Evolutionary conservation across 2,329 filamentous ascomycete genomes (phyloP), one percentile per base, ranked within the genome.

Genomic region (Penicillium vulpinum): DNA sequence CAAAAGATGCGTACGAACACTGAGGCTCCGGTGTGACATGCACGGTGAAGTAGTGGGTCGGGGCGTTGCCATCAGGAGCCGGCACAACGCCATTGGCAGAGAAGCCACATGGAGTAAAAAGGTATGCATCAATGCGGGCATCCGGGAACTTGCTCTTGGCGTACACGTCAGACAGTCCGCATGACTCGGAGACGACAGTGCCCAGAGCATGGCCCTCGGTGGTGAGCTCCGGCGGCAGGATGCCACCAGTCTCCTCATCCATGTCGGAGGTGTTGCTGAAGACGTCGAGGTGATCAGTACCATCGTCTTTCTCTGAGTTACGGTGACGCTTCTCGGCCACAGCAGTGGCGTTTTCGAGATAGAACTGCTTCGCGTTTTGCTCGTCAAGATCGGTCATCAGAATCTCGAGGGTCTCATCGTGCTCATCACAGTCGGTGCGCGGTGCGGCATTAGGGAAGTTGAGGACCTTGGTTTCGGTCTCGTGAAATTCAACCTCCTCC

Each of bases 1-100:
- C 94, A 72, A 99, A 99, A 2, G 92, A 97, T 35, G 94, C 94
- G 74, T 96, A 99, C 5, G 92, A 97, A 81, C 93, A 99, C 69
- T 96, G 87, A 15, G 93, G 91, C 81, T 99, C 94, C 0, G 94
- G 94, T 0, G 94, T 99, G 64, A 99, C 94, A 72, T 99, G 94
- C 24, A 99, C 94, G 1, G 93, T 99, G 78, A 97, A 99, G 79
- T 99, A 99, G 77, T 97, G 92, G 39, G 85, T 88, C 4, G 83
- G 79, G 51, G 80, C 81, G 36, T 73, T 74, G 58, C 81, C 79
- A 15, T 83, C 79, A 0, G 90, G 87, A 47, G 91, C 88, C 7
- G 94, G 94, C 40, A 99, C 85, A 21, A 99, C 92, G 51, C 92
- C 94, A 70, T 99, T 99, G 73, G 94, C 94, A 7, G 92, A 97